Conservation (phyloP, 2,329 filamentous ascomycete genomes). For the Aaosphaeria pasadenensis region DNA sequence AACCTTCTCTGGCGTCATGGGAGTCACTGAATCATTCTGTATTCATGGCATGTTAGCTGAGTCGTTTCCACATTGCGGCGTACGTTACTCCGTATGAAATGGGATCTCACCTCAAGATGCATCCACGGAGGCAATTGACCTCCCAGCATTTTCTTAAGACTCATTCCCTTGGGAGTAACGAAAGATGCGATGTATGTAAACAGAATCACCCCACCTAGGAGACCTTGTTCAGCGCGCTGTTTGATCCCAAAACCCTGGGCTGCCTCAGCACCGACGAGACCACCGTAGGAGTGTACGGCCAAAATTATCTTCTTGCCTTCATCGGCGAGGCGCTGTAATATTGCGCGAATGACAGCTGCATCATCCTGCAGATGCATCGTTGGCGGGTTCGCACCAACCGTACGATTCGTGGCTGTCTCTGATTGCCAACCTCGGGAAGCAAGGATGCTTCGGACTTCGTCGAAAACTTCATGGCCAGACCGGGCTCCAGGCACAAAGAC, state of each 20-base stretch:
- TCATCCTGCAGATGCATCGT: constrained; percentile 15
- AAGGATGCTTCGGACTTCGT: constrained; percentile 2
- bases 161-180: constrained; percentile 5
- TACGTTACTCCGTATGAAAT: no score
- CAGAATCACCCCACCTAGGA: constrained; percentile 23
- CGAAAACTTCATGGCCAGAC: constrained; percentile 20
- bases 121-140: no score
- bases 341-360: constrained; percentile 17
- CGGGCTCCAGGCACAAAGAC: constrained; percentile 22
- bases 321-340: constrained; percentile 12
- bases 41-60: no score
- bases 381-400: constrained; percentile 2
- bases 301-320: constrained; percentile 32
- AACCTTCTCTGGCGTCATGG: no score
- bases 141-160: neutral
- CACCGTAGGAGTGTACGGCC: constrained; percentile 34
- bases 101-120: no score
- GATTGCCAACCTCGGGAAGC: neutral
- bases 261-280: constrained; percentile 22
- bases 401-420: constrained; percentile 12
- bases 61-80: no score
- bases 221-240: constrained; percentile 14
- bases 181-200: constrained; percentile 21
- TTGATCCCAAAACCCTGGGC: constrained; percentile 16
- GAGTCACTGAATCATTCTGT: no score